Evolutionary conservation across 345 rosid species (phyloP), one percentile per base, ranked within the genome.

Genomic region (Durio zibethinus): DNA sequence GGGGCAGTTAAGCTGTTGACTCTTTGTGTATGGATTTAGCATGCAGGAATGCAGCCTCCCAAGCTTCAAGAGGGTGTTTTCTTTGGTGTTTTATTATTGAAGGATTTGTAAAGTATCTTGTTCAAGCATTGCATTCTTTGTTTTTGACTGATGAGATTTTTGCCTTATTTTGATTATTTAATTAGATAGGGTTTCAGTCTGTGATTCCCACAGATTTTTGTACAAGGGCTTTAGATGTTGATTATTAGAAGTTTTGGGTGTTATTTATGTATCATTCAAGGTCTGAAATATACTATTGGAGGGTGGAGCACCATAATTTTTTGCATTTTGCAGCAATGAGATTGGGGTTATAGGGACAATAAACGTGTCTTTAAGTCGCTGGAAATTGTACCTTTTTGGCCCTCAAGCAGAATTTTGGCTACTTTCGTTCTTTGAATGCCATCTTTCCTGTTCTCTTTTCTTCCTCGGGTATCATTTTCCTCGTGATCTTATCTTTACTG

Each of bases 11-110:
- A 70, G 33, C 15, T 2, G 66, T 15, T 31, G 57, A 35, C 47
- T 48, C 23, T 78, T 74, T 73, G 76, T 53, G 48, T 76, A 21
- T 53, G 60, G 83, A 59, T 45, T 36, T 67, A 52, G 66, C 63
- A 73, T 80, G 76, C 57, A 64, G 76, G 43, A 74, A 61, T 69
- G 73, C 78, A 57, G 77, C 79, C 45, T 43, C 64, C 74, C 78
- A 70, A 71, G 78, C 66, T 75, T 73, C 77, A 4, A 73, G 63
- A 53, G 79, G 53, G 63, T 45, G 31, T 73, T 73, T 33, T 62
- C 57, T 56, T 76, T 61, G 66, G 66, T 29, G 33, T 77, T 48
- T 66, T 52, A 6, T 42, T 68, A 48, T 23, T 50, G 38, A 38
- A 33, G 66, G 56, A 23, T 66, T 33, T 38, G 11, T 29, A 42